phyloP scores from a whole-genome alignment of 495 filamentous ascomycete genomes.

The Aspergillus cavernicola region DNA sequence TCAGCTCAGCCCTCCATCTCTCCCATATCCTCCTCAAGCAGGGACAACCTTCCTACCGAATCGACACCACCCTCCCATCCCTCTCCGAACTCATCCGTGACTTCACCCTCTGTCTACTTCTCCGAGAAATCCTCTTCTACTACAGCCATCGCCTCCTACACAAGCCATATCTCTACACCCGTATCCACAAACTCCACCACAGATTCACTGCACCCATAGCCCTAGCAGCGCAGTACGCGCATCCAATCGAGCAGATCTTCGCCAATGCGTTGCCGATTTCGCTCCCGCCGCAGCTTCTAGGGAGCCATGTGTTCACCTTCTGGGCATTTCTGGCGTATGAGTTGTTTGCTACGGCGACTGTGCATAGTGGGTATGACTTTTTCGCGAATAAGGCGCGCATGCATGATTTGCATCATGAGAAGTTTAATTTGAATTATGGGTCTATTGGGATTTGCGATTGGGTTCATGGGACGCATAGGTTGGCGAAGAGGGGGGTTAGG shows the following conservation, averaged over 20 bases:
- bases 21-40: slow-evolving; percentile 24
- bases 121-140: slow-evolving; percentile 49
- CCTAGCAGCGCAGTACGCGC: slow-evolving; percentile 47
- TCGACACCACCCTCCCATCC: not conserved
- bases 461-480: slow-evolving; percentile 16
- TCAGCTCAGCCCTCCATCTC: slow-evolving; percentile 11
- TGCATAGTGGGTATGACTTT: slow-evolving; percentile 49
- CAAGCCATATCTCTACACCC: slow-evolving; percentile 36
- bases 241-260: slow-evolving; percentile 46
- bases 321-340: slow-evolving; percentile 33
- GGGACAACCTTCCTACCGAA: slow-evolving; percentile 6
- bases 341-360: slow-evolving; percentile 38
- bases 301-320: slow-evolving; percentile 37
- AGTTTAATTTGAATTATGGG: slow-evolving; percentile 33
- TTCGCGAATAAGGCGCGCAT: slow-evolving; percentile 37
- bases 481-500: no score
- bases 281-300: slow-evolving; percentile 33
- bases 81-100: slow-evolving; percentile 16
- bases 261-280: slow-evolving; percentile 42
- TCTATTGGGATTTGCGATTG: slow-evolving; percentile 32
- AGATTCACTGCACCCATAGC: slow-evolving; percentile 47
- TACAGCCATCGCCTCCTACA: slow-evolving; percentile 48
- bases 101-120: slow-evolving; percentile 34
- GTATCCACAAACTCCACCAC: slow-evolving; percentile 50
- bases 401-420: slow-evolving; percentile 48